phyloP scores from a whole-genome alignment of 2,329 filamentous ascomycete species.

The Pleomassaria siparia region DNA sequence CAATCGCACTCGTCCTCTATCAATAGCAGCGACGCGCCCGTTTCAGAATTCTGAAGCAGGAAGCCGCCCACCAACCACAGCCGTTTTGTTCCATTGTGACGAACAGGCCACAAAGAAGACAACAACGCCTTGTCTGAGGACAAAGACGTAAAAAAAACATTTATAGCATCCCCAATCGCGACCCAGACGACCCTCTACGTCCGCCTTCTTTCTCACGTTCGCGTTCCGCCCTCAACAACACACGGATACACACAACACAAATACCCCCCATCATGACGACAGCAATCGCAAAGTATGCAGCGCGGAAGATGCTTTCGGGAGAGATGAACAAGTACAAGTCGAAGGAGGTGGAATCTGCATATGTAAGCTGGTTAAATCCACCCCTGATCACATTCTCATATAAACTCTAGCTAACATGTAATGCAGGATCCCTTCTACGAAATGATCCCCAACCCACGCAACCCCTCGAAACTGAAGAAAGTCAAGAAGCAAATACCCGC shows the following conservation, averaged over 20 bases:
- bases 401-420: constrained; percentile 7
- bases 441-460: constrained; percentile 71
- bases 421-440: constrained; percentile 87
- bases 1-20: constrained; percentile 32
- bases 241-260: constrained; percentile 8
- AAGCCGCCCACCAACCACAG: constrained; percentile 37
- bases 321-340: constrained; percentile 51
- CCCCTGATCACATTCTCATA: background rate
- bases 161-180: background rate
- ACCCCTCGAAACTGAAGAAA: constrained; percentile 75
- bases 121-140: constrained; percentile 1
- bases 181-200: background rate
- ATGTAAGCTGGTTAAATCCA: constrained; percentile 43
- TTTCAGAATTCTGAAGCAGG: constrained; percentile 36
- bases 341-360: constrained; percentile 45
- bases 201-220: constrained; percentile 4
- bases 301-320: constrained; percentile 51
- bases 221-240: constrained; percentile 6
- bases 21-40: constrained; percentile 43
- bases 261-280: constrained; percentile 45
- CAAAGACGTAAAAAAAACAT: background rate
- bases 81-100: constrained; percentile 12
- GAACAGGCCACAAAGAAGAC: background rate
- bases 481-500: constrained; percentile 80
- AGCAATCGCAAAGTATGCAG: constrained; percentile 51